Base-by-base conservation (phyloP, 768 basidiomycete genomes). In the Amanita muscaria region DNA sequence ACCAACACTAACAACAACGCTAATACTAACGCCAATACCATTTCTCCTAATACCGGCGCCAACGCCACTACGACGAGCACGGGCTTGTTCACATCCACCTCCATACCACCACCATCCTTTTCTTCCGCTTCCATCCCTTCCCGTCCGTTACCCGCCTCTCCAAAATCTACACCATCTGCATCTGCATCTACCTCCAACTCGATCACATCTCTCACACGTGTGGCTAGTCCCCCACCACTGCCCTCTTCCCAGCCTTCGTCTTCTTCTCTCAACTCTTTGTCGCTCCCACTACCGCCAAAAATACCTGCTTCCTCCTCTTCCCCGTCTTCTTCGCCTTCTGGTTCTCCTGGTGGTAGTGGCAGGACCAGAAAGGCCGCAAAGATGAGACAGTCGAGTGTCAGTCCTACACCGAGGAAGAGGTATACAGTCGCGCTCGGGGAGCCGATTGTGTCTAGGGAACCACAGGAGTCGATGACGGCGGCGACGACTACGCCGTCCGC, bases 391-490 rank as follows among this genome's bases (percentile, higher is more conserved):
- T 64, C 69, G 4, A 83, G 79, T 53, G 71, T 80, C 43, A 79
- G 79, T 46, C 78, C 81, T 1, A 87, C 84, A 3, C 86, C 88
- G 1, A 66, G 88, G 48, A 91, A 91, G 55, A 72, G 88, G 30
- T 90, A 91, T 56, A 90, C 88, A 0, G 88, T 90, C 24, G 88
- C 88, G 1, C 71, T 91, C 0, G 87, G 86, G 8, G 82, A 76
- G 2, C 81, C 85, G 0, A 78, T 87, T 48, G 72, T 77, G 50
- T 65, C 66, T 11, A 63, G 44, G 10, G 44, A 46, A 11, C n/a
- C 69, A 12, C 58, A 64, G 5, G 58, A 54, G 22, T 43, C 53
- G 6, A 45, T 56, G 27, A 40, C 44, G 29, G 35, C 22, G 9
- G n/a, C 54, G 22, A 43, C 53, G 6, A 45, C 56, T 29, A 40